Evolutionary conservation across 352 stramenopile genomes (phyloP), one percentile per base, ranked within the genome.

Genomic region (Phytophthora sp.): DNA sequence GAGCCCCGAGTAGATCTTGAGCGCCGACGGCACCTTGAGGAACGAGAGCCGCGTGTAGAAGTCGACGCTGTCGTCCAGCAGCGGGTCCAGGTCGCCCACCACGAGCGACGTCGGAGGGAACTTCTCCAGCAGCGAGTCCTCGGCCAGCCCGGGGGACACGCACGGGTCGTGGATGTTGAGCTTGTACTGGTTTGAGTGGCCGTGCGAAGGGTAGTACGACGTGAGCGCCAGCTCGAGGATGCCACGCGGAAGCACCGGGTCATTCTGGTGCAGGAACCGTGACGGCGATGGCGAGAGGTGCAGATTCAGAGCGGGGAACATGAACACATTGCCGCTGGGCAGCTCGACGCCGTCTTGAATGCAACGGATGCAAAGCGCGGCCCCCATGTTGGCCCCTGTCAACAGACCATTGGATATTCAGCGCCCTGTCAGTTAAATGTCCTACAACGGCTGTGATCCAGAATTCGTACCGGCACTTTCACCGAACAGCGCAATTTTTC

Each of bases 251-350:
- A 97, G 55, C 26, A 97, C 79, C 0, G 89, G 89, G 42, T 96
- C 89, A 46, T 84, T 95, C 52, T 96, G 85, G 69, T 96, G 89
- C 34, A 97, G 60, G 46, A 95, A 95, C 5, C 89, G 84, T 11
- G 87, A 96, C 18, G 89, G 89, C 20, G 87, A 96, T 7, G 89
- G 88, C 52, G 86, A 94, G 46, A 95, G 59, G 59, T 95, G 87
- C 63, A 97, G 68, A 46, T 96, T 96, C 9, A 97, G 79, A 26
- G 89, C 88, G n/a, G 89, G 91, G 57, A 96, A 96, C 77, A 94
- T 94, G 50, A 96, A 77, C n/a, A 96, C 78, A 42, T 88, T 90
- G 17, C 87, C 89, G 49, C 78, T 80, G 0, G 89, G 89, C n/a
- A 89, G 56, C 21, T 74, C 76, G 38, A 95, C 31, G 11, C 73